Base-by-base conservation (phyloP, 441 rosid genomes). In the Capsella rubella region DNA sequence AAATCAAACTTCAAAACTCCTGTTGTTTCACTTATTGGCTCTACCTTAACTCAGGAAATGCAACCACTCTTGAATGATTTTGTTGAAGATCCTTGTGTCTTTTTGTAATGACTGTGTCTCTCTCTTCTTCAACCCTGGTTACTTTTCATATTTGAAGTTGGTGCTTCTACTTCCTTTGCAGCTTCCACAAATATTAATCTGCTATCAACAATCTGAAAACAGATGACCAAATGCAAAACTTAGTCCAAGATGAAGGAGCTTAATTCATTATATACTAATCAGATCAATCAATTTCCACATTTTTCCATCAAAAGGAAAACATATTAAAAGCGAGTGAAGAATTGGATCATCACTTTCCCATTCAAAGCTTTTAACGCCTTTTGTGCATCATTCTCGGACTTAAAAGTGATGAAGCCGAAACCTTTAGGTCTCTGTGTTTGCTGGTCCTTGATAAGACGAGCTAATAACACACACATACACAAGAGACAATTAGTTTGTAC, bases 381-480 rank as follows among this genome's bases (percentile, higher is more conserved):
- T n/a, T 75, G 85, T 5, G 96, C 92, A 13, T 88, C 88, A 31
- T 40, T 55, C 64, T 81, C 79, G 1, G 82, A 84, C 59, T 85
- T 79, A 74, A 81, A 92, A 8, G 82, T 82, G 18, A 92, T 73
- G 51, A 88, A 90, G 16, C 90, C 93, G 12, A 84, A 90, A 49
- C 97, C 94, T 82, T 83, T 87, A 32, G 88, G 87, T 74, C 88
- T 87, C 55, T 67, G 74, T 7, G 91, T 91, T 69, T 29, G 76
- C 8, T 82, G 78, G 54, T 90, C 87, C 56, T 11, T 71, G 29
- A 88, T 53, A 54, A 90, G 67, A 65, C 84, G 82, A 47, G 87
- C 96, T 92, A 66, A 61, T 58, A 11, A 62, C 8, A 66, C 39
- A 58, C 12, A 65, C 34, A 58, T 9, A 65, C n/a, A 49, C 35